Conservation (phyloP, 202 grass and related monocot genomes). For the Thinopyrum obtusiflorum region DNA sequence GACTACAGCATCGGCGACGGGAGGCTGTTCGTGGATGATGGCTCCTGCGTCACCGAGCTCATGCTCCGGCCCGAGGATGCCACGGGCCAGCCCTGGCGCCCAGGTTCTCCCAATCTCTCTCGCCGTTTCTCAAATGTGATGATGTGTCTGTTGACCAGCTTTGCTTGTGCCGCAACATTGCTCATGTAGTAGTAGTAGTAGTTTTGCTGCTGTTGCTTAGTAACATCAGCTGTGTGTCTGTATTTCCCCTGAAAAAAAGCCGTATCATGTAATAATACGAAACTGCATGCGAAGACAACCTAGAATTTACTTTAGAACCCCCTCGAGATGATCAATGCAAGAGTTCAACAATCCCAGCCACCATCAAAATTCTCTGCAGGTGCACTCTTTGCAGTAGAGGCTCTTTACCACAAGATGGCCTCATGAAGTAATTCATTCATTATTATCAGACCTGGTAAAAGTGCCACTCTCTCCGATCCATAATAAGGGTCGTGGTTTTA, state of each 20-base stretch:
- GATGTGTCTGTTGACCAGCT: background rate
- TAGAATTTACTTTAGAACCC: background rate
- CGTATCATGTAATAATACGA: background rate
- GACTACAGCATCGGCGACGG: constrained; percentile 34
- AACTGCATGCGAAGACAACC: background rate
- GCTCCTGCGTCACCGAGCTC: constrained; percentile 55
- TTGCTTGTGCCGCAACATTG: background rate
- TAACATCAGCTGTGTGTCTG: background rate
- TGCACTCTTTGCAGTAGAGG: background rate
- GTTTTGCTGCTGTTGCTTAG: background rate
- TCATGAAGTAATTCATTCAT: background rate
- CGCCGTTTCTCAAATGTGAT: background rate
- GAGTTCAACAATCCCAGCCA: background rate
- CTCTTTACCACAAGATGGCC: background rate
- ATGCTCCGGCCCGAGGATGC: constrained; percentile 17
- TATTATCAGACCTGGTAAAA: background rate
- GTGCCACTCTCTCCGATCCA: background rate
- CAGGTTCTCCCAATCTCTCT: constrained; percentile 39
- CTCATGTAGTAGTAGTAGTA: background rate
- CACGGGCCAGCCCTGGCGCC: constrained; percentile 42
- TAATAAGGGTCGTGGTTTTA: too few relatives aligned
- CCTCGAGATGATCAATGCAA: background rate
- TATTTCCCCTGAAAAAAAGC: background rate
- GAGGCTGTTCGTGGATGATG: constrained; percentile 63
- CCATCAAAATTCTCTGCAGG: background rate